A percentile compares a stretch with the other conserved stretches of the same genome.
These are phyloP conservation scores for Auriscalpium microsporum DNA, from an alignment of 768 basidiomycete genomes.

Conservation along the genomic window DNA sequence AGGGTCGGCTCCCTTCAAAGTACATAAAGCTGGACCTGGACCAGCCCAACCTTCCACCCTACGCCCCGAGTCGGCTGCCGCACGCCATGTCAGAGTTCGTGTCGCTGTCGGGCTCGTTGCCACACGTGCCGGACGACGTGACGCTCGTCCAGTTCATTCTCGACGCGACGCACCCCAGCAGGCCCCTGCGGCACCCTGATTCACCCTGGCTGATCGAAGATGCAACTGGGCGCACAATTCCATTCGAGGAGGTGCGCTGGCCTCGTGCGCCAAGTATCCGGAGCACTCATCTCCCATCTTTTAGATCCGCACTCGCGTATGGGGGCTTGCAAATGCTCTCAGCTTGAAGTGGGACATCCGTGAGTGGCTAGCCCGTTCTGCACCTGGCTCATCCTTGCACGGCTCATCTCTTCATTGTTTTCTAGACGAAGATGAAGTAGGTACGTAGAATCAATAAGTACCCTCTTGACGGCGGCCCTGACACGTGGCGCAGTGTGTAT, in stretches of 20 bases:
- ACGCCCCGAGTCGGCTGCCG: too few relatives aligned
- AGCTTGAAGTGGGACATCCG: slow-evolving; percentile 26
- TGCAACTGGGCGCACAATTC: slow-evolving; percentile 26
- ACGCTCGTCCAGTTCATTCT: slow-evolving; percentile 18
- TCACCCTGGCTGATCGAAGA: slow-evolving; percentile 37
- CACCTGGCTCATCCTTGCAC: not conserved
- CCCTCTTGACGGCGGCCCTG: too few relatives aligned
- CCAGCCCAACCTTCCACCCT: too few relatives aligned
- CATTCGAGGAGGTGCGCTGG: slow-evolving; percentile 29
- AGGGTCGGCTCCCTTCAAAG: too few relatives aligned
- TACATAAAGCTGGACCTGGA: too few relatives aligned
- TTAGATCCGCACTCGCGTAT: slow-evolving; percentile 29
- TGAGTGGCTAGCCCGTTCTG: slow-evolving; percentile 13
- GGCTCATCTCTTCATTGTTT: not conserved
- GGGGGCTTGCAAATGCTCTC: slow-evolving; percentile 31
- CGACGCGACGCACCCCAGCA: slow-evolving; percentile 13
- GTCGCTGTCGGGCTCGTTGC: slow-evolving; percentile 1
- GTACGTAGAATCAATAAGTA: slow-evolving; percentile 17
- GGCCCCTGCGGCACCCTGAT: slow-evolving; percentile 4
- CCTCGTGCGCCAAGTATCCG: not conserved
- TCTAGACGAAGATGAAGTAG: slow-evolving; percentile 31
- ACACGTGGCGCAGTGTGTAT: slow-evolving; percentile 15
- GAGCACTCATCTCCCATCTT: not conserved
- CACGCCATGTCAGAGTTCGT: slow-evolving; percentile 10
- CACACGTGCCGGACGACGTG: slow-evolving; percentile 17